Evolutionary conservation across 768 basidiomycete genomes (phyloP), one percentile per base, ranked within the genome.

Genomic region (Suillus subalutaceus): DNA sequence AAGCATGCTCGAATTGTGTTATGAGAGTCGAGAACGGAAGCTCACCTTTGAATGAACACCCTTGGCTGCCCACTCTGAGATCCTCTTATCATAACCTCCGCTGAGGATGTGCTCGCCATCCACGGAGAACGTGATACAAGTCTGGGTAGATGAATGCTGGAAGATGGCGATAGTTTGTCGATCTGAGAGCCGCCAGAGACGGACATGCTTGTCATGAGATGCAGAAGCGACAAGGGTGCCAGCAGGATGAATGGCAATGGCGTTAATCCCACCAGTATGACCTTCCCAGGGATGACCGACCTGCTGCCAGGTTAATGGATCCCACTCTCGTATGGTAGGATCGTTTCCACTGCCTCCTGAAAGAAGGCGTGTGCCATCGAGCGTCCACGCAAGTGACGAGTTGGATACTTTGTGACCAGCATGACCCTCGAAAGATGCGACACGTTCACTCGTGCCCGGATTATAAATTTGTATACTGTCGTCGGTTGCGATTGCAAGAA

Each of bases 221-320:
- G 16, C 16, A 3, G 44, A 44, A 20, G 44, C 44, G 8, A 9
- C 44, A 18, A 44, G 44, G 8, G 9, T 20, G 20, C 44, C 44
- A 44, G 18, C 44, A 1, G 44, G 20, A 44, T 44, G 8, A 44
- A 44, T 44, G 44, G 16, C 18, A 44, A 44, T 9, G 44, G 44
- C 44, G 0, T 1, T 0, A 16, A 44, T 20, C 0, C 0, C 1
- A 6, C 0, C 3, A 9, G 44, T 20, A 4, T 20, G 44, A 8
- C 44, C 44, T 44, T 44, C 4, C 44, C 44, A 44, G 9, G 44
- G 8, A 20, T 9, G 18, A 44, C 20, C 44, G 20, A 44, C 44
- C 44, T 44, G 44, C 44, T 44, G 3, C 44, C 44, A 44, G 44
- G 44, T 44, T 8, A 20, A 44, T 44, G 44, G 9, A 20, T 20